Evolutionary conservation across 163 green algal genomes (phyloP), one percentile per base, ranked within the genome.

Genomic region (Chlamydomonas reinhardtii): DNA sequence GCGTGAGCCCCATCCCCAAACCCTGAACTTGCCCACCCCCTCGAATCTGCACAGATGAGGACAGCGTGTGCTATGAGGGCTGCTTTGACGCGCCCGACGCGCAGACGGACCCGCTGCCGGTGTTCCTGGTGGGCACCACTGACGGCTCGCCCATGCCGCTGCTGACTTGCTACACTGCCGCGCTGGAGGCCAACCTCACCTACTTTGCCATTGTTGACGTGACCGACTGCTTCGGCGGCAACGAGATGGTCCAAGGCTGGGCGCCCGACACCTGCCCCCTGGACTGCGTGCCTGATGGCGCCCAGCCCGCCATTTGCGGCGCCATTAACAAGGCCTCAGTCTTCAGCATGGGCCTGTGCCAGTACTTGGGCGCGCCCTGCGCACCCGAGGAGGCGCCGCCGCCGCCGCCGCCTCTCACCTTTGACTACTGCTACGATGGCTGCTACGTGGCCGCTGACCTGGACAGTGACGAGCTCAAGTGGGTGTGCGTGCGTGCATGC

Each of bases 281-380:
- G 25, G 70, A 79, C 19, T 86, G 80, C 70, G 31, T 54, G 4
- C 48, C 34, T 9, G 52, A 29, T 3, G 52, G 68, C 68, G 5
- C 12, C 11, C 14, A 2, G 0, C 64, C 48, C 19, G 4, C 37
- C 48, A 31, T n/a, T 1, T 86, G 80, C 80, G 80, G 80, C 4
- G 80, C 4, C 35, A 5, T 66, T 6, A 24, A 52, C 69, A 73
- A 65, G 54, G 80, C 80, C 16, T 64, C 70, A 16, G 56, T 86
- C 34, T 86, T 86, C 69, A 86, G 70, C 56, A 79, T 86, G 80
- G 80, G 80, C 27, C 4, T 54, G 22, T 86, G 80, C 80, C 54
- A 59, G 29, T 62, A 61, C 54, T 48, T 77, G 24, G 52, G 48
- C 48, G 68, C 64, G 2, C 66, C 78, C 4, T 85, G 78, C 78